phyloP scores from a whole-genome alignment of 2,329 filamentous ascomycete species.

The Colletotrichum sp. region DNA sequence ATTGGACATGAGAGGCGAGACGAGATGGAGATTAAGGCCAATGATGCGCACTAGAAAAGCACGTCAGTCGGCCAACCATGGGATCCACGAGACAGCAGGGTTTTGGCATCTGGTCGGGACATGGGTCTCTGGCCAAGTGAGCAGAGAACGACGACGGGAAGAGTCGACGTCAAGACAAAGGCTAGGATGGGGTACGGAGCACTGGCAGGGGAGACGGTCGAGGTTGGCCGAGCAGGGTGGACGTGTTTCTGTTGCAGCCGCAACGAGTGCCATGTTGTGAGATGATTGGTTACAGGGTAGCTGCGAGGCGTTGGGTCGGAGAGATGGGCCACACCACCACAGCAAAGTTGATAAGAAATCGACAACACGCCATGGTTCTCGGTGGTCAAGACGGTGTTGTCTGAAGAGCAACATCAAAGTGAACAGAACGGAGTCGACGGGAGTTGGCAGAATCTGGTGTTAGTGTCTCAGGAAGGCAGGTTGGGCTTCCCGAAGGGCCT shows the following conservation, averaged over 20 bases:
- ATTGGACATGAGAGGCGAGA: background rate
- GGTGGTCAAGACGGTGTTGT: background rate
- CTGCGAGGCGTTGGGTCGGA: slow-evolving; percentile 24
- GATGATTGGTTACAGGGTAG: slow-evolving; percentile 33
- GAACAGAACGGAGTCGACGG: background rate
- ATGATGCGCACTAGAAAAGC: slow-evolving; percentile 1
- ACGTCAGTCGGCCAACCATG: background rate
- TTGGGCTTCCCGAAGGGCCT: background rate
- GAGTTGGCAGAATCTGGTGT: slow-evolving; percentile 12
- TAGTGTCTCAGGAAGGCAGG: background rate
- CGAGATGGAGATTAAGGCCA: background rate
- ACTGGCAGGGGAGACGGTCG: background rate
- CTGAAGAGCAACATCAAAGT: background rate
- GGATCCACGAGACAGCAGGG: background rate
- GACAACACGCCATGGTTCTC: background rate
- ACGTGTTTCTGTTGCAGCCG: slow-evolving; percentile 36
- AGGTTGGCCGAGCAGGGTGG: slow-evolving; percentile 24
- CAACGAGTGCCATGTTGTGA: slow-evolving; percentile 24
- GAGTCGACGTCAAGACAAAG: background rate
- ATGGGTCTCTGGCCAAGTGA: background rate
- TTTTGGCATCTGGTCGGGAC: background rate
- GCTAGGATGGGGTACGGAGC: slow-evolving; percentile 17
- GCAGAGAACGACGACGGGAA: background rate
- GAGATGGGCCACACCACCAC: slow-evolving; percentile 20
- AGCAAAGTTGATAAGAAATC: background rate